phyloP scores from a whole-genome alignment of 768 basidiomycete genomes.

The Pulveroboletus ravenelii region DNA sequence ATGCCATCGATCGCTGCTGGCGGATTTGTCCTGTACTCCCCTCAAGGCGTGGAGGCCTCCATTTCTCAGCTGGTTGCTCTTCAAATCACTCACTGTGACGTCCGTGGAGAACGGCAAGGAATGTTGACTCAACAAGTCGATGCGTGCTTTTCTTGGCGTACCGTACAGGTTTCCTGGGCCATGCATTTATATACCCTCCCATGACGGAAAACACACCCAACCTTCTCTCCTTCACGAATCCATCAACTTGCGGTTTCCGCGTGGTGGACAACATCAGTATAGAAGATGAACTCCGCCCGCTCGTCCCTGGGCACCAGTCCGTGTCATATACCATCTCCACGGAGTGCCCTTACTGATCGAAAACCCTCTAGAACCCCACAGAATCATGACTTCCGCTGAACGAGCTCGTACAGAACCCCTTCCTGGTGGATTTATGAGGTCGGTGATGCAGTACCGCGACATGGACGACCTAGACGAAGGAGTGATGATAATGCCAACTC shows the following conservation, averaged over 20 bases:
- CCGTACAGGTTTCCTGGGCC: neutral
- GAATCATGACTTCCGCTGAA: conserved; percentile 6
- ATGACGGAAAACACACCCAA: neutral
- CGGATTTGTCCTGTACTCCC: too few relatives aligned
- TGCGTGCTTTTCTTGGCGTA: conserved; percentile 13
- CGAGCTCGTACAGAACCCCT: conserved; percentile 20
- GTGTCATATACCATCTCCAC: neutral
- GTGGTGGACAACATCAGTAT: neutral
- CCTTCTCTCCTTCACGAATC: neutral
- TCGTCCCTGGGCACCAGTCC: conserved; percentile 8
- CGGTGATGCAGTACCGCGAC: conserved; percentile 14
- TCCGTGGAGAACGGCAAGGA: neutral
- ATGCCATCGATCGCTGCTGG: too few relatives aligned
- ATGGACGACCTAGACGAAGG: conserved; percentile 16
- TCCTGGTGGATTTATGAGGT: conserved; percentile 16
- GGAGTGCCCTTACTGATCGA: neutral
- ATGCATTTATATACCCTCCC: conserved; percentile 2
- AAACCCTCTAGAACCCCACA: conserved; percentile 7
- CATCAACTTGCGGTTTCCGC: conserved; percentile 3
- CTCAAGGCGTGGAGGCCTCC: too few relatives aligned
- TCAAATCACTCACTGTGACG: neutral
- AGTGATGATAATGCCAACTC: neutral
- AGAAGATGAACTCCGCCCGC: conserved; percentile 9
- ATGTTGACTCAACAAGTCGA: neutral
- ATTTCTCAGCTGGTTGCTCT: neutral